Evolutionary conservation across 225 moss, liverwort and hornwort genomes (phyloP).

Genomic region (Marchantia paleacea): DNA sequence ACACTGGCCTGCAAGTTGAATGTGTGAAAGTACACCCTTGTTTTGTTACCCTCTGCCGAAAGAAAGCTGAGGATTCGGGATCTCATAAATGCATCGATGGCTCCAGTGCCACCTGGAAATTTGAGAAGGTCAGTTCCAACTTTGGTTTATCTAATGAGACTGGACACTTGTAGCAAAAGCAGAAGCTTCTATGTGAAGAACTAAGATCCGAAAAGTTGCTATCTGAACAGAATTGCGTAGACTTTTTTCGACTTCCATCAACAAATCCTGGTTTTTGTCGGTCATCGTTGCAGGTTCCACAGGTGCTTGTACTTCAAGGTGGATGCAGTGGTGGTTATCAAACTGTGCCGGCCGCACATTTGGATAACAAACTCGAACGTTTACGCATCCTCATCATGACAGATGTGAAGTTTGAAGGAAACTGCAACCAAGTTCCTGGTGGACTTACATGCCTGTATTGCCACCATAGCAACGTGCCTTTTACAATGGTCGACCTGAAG

Average conservation of each 20-base stretch:
- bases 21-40: not conserved
- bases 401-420: not conserved
- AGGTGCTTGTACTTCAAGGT: not conserved
- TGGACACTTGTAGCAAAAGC: too few relatives aligned
- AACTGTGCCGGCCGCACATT: not conserved
- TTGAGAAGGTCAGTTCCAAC: not conserved
- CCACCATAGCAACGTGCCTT: not conserved
- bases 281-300: not conserved
- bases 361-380: not conserved
- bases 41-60: not conserved
- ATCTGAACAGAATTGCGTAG: not conserved
- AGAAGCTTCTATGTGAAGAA: not conserved
- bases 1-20: not conserved
- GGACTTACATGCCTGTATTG: not conserved
- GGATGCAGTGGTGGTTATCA: not conserved
- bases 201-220: not conserved
- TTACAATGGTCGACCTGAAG: not conserved
- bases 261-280: not conserved
- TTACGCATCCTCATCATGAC: conserved; percentile 4
- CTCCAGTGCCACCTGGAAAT: not conserved
- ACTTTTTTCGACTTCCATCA: not conserved
- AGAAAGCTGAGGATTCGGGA: not conserved
- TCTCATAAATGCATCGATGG: not conserved
- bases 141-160: too few relatives aligned
- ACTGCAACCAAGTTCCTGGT: not conserved